Evolutionary conservation across 306 rosid genomes (phyloP), one percentile per base, ranked within the genome.

Genomic region (Lathyrus oleraceus): DNA sequence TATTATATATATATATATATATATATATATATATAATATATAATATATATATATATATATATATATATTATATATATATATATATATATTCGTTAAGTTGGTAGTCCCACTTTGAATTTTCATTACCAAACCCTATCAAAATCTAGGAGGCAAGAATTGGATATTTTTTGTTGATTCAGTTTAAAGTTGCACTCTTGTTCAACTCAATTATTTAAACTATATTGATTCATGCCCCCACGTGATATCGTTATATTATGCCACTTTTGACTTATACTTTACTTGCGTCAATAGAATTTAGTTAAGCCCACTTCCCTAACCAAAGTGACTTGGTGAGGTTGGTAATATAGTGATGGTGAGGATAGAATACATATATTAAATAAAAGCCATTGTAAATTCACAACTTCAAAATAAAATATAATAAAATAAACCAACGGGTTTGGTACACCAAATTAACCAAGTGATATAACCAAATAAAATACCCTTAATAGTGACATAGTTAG

Each of bases 301-400:
- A 83, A 86, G 82, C 86, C 76, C 81, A 77, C 85, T 85, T 87
- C 79, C 42, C 86, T 69, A 78, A 76, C 83, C 65, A 81, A 84
- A 82, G 89, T 84, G 57, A 78, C 84, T 88, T 75, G 87, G 98
- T 90, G 98, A 76, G 89, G 89, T 87, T 70, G 90, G 85, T 86
- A 76, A 3, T 53, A 21, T 53, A 17, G 57, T 51, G 57, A 5
- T 51, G 57, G 25, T 49, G 57, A 27, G 6, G 57, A 8, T 51
- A 17, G 25, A 51, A 51, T 7, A n/a, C n/a, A n/a, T 13, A 13
- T 39, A 32, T 74, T 78, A 45, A 28, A 49, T 8, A 27, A 12
- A 56, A 9, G 9, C 35, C 43, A 58, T 62, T 1, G 15, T 20
- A 32, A 36, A 12, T 75, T 25, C 28, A 25, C 28, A 25, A 25